phyloP scores from a whole-genome alignment of 768 basidiomycete species.

The Termitomyces sp. region DNA sequence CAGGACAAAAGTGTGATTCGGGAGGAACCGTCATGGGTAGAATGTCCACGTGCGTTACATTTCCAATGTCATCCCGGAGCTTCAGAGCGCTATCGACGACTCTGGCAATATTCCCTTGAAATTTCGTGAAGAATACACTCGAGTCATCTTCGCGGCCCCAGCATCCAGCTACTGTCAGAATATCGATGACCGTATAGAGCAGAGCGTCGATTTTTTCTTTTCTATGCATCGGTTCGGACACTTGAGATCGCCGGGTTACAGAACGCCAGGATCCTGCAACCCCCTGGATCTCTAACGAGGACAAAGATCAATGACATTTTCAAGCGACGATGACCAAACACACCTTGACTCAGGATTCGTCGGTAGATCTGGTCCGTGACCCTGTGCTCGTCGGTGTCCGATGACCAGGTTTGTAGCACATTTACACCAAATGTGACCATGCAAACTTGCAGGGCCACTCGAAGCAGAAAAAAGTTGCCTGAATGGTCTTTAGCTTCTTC shows the following conservation, averaged over 20 bases:
- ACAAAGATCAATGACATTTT: background rate
- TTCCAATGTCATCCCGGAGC: slow-evolving; percentile 4
- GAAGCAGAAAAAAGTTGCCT: slow-evolving; percentile 10
- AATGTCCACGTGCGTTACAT: slow-evolving; percentile 7
- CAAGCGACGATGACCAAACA: slow-evolving; percentile 2
- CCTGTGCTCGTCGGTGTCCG: slow-evolving; percentile 24
- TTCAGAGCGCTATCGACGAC: slow-evolving; percentile 1
- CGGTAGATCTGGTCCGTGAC: slow-evolving; percentile 30
- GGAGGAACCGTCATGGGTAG: background rate
- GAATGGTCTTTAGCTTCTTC: background rate
- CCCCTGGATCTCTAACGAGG: slow-evolving; percentile 39
- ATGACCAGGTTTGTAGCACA: slow-evolving; percentile 32
- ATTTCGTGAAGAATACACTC: background rate
- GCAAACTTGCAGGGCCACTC: slow-evolving; percentile 31
- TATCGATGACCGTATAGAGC: slow-evolving; percentile 1
- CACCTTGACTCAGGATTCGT: slow-evolving; percentile 41
- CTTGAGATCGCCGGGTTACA: slow-evolving; percentile 38
- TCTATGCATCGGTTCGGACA: slow-evolving; percentile 27
- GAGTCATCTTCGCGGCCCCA: background rate
- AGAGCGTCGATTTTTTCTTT: slow-evolving; percentile 1
- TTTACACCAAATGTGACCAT: slow-evolving; percentile 26
- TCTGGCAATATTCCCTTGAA: background rate
- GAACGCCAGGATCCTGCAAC: slow-evolving; percentile 56
- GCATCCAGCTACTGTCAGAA: slow-evolving; percentile 9
- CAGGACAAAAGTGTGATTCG: background rate